These are phyloP conservation scores for Kodamaea plutei DNA, from an alignment of 1,139 yeast species.

Conservation along the genomic window DNA sequence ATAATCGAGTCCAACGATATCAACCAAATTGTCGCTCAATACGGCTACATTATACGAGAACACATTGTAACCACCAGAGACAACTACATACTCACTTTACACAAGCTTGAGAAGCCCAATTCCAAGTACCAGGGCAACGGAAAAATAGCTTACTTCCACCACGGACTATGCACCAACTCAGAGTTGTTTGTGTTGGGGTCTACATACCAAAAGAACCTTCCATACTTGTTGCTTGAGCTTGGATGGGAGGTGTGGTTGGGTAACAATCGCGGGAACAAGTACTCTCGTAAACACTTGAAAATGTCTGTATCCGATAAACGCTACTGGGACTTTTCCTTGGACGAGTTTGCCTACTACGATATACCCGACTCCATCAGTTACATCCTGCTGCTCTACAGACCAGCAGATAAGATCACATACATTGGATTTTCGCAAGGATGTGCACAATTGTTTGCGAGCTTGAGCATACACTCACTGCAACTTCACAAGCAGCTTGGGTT, in stretches of 20 bases:
- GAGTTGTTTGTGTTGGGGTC: constrained; percentile 43
- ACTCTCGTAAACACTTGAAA: constrained; percentile 36
- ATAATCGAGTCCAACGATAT: constrained; percentile 45
- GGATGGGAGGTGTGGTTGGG: constrained; percentile 40
- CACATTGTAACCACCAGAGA: constrained; percentile 58
- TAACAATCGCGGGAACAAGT: constrained; percentile 35
- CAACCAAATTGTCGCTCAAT: constrained; percentile 57
- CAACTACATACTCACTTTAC: constrained; percentile 40
- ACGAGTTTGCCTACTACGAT: constrained; percentile 80
- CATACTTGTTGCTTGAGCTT: constrained; percentile 26
- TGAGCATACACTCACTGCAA: constrained; percentile 36
- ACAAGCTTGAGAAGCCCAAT: constrained; percentile 22
- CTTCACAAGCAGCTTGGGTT: constrained; percentile 29
- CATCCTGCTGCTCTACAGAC: constrained; percentile 24
- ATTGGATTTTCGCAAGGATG: constrained; percentile 48
- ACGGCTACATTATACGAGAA: constrained; percentile 65
- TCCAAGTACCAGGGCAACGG: constrained; percentile 6
- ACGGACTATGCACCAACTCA: constrained; percentile 44
- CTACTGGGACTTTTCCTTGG: constrained; percentile 85
- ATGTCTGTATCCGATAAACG: constrained; percentile 38
- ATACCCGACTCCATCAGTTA: constrained; percentile 73
- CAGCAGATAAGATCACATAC: constrained; percentile 23
- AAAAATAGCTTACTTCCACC: constrained; percentile 43
- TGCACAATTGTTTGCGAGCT: constrained; percentile 41
- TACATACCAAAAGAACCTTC: constrained; percentile 26